Conservation (phyloP, 371 early-diverging fungal genomes). For the Dentiscutata heterogama region DNA sequence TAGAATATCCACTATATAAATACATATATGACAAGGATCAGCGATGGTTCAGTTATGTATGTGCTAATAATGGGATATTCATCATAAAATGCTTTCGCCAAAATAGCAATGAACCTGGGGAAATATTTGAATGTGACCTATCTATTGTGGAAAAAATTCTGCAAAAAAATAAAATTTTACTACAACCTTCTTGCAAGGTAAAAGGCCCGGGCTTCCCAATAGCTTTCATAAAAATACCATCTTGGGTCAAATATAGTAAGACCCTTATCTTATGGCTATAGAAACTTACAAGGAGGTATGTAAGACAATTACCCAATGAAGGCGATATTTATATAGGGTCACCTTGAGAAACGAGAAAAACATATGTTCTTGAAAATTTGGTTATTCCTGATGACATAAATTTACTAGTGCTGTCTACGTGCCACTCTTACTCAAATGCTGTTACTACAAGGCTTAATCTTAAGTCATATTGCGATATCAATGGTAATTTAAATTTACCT, state of each 20-base stretch:
- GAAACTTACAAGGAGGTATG: neutral
- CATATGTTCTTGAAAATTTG: neutral
- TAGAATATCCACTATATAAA: slow-evolving; percentile 3
- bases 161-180: slow-evolving; percentile 35
- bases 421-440: neutral
- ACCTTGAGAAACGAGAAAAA: neutral
- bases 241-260: slow-evolving; percentile 10
- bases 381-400: neutral
- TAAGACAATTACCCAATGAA: neutral
- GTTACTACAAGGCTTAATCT: slow-evolving; percentile 34
- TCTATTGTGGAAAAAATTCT: slow-evolving; percentile 27
- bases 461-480: slow-evolving; percentile 30
- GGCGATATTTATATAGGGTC: neutral
- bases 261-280: neutral
- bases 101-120: neutral
- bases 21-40: neutral
- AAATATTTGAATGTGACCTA: neutral
- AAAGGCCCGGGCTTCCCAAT: neutral
- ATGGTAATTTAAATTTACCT: slow-evolving; percentile 20
- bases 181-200: neutral
- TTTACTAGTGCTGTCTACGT: neutral
- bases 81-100: neutral
- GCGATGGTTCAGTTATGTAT: neutral
- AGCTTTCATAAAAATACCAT: slow-evolving; percentile 11
- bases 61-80: neutral